Conservation (phyloP, 2,329 filamentous ascomycete genomes). For the Fusarium secorum region DNA sequence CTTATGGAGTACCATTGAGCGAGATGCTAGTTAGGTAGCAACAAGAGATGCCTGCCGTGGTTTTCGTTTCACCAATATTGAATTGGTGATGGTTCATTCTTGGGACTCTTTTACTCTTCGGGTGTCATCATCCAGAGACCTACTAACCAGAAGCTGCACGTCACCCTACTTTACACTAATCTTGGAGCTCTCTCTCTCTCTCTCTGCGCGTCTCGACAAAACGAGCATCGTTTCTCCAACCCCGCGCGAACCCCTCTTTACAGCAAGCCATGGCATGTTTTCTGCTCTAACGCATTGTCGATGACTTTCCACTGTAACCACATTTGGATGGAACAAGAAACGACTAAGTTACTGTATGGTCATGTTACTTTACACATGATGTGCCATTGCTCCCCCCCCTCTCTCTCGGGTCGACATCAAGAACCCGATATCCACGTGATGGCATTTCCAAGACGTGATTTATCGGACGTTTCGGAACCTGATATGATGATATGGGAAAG, state of each 20-base stretch:
- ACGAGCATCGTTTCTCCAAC: constrained; percentile 13
- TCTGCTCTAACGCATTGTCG: background rate
- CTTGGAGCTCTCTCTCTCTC: background rate
- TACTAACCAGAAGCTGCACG: constrained; percentile 1
- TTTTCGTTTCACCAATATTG: background rate
- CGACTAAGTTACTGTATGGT: background rate
- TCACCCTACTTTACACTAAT: constrained; percentile 17
- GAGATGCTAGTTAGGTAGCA: background rate
- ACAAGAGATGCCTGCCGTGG: background rate
- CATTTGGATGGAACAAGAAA: background rate
- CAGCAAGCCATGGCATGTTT: constrained; percentile 6
- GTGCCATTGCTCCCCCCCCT: background rate
- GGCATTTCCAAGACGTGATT: constrained; percentile 21
- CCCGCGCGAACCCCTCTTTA: constrained; percentile 10
- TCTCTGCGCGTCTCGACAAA: background rate
- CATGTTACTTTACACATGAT: constrained; percentile 7
- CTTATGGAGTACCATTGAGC: constrained; percentile 13
- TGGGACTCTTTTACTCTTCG: background rate
- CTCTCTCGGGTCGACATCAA: constrained; percentile 26
- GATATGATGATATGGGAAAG: constrained; percentile 28
- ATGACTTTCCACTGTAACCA: background rate
- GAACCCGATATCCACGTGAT: constrained; percentile 24
- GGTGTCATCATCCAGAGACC: constrained; percentile 24
- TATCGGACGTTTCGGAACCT: constrained; percentile 27
- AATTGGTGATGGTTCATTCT: background rate